Evolutionary conservation across 495 filamentous ascomycete genomes (phyloP).

Genomic region (Gamarada debralockiae): DNA sequence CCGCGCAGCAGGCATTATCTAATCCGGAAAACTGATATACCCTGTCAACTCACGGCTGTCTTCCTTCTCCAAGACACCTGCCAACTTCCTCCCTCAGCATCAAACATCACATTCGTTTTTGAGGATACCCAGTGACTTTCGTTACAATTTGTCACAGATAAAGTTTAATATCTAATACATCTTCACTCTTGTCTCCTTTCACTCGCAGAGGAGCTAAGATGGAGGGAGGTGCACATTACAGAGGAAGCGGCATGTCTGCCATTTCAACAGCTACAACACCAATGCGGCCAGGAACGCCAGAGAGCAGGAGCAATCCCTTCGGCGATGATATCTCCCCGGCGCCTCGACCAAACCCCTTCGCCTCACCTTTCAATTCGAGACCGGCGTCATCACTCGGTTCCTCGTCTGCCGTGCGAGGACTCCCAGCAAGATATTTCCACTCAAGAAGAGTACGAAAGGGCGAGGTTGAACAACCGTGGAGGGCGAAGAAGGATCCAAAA

Average conservation of each 20-base stretch:
- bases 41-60: neutral
- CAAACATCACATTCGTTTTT: neutral
- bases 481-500: slow-evolving; percentile 61
- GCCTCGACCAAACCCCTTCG: slow-evolving; percentile 47
- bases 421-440: slow-evolving; percentile 62
- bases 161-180: slow-evolving; percentile 1
- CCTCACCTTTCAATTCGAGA: slow-evolving; percentile 50
- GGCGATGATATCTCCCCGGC: slow-evolving; percentile 25
- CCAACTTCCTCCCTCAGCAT: neutral
- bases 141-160: neutral
- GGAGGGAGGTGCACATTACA: slow-evolving; percentile 3
- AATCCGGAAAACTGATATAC: neutral
- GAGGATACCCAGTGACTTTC: neutral
- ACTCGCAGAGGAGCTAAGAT: neutral
- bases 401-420: slow-evolving; percentile 37
- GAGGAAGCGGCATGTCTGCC: slow-evolving; percentile 11
- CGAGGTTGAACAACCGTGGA: slow-evolving; percentile 68
- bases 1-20: neutral
- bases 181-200: neutral
- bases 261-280: slow-evolving; percentile 20
- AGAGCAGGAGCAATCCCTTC: slow-evolving; percentile 26
- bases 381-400: slow-evolving; percentile 49
- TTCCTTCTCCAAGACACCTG: neutral
- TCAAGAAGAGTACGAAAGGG: slow-evolving; percentile 69
- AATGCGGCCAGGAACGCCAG: slow-evolving; percentile 24